Percentiles rank a stretch among this genome's conserved stretches.
These are phyloP conservation scores for Yamadazyma diospyri DNA, from an alignment of 1,139 yeast species.

Conservation along the genomic window DNA sequence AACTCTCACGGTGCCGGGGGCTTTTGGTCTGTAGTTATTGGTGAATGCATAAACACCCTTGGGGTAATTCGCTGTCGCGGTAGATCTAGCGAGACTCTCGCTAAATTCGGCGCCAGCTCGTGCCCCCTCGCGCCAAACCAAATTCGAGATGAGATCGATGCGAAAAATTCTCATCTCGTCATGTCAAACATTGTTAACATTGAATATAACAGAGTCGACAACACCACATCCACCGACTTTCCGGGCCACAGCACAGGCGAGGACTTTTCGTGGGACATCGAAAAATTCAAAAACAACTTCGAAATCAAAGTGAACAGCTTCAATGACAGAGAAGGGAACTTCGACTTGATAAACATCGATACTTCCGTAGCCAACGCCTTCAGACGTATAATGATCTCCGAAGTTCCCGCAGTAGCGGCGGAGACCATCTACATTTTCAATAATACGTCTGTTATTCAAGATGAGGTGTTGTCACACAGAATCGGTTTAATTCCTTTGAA, in stretches of 20 bases:
- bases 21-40: too few relatives aligned
- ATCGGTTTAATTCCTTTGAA: conserved; percentile 88
- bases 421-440: conserved; percentile 87
- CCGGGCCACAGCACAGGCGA: conserved; percentile 72
- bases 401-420: conserved; percentile 93
- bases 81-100: too few relatives aligned
- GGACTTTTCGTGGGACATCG: conserved; percentile 80
- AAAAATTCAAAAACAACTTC: conserved; percentile 68
- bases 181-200: conserved; percentile 82
- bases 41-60: too few relatives aligned
- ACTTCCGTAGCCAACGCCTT: conserved; percentile 95
- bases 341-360: conserved; percentile 82
- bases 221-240: conserved; percentile 81
- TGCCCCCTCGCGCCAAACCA: too few relatives aligned
- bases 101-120: too few relatives aligned
- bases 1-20: neutral
- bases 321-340: conserved; percentile 72
- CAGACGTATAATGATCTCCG: conserved; percentile 94
- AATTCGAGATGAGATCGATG: too few relatives aligned
- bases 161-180: too few relatives aligned
- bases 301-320: conserved; percentile 66
- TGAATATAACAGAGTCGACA: conserved; percentile 88
- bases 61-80: too few relatives aligned
- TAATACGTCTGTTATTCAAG: conserved; percentile 95
- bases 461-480: conserved; percentile 93